Conservation (phyloP, 768 basidiomycete genomes). For the Asterophora lycoperdoides region DNA sequence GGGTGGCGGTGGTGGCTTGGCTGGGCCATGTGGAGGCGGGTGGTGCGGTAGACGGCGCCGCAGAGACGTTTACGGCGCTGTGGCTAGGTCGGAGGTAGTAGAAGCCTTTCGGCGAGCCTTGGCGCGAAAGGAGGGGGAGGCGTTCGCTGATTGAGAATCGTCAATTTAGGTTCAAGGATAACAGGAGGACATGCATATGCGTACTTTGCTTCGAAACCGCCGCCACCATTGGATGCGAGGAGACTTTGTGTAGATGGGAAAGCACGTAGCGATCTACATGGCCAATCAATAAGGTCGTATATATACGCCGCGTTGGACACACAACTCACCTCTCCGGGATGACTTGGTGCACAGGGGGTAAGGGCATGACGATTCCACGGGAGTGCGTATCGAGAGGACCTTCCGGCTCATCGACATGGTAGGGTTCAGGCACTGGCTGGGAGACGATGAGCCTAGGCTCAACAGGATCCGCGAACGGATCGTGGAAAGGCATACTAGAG, state of each 20-base stretch:
- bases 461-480: constrained; percentile 35
- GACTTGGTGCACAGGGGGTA: constrained; percentile 40
- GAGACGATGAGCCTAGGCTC: constrained; percentile 23
- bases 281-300: not conserved
- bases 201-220: constrained; percentile 27
- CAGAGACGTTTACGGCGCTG: constrained; percentile 21
- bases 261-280: constrained; percentile 19
- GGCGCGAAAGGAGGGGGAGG: constrained; percentile 44
- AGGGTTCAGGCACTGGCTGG: constrained; percentile 20
- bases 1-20: constrained; percentile 23
- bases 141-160: constrained; percentile 39
- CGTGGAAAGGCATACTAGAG: constrained; percentile 14
- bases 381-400: constrained; percentile 18
- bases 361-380: constrained; percentile 35
- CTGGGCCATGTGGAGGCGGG: constrained; percentile 6
- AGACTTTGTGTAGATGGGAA: constrained; percentile 21
- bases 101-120: constrained; percentile 23
- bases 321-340: constrained; percentile 28
- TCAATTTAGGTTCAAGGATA: not conserved
- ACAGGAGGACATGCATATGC: constrained; percentile 5
- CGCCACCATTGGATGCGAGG: constrained; percentile 2
- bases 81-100: constrained; percentile 27
- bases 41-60: constrained; percentile 17
- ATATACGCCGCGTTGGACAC: not conserved
- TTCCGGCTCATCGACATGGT: too few relatives aligned